Evolutionary conservation across 495 filamentous ascomycete species (phyloP), one percentile per base, ranked within the genome.

Genomic region (Trichoderma gamsii): DNA sequence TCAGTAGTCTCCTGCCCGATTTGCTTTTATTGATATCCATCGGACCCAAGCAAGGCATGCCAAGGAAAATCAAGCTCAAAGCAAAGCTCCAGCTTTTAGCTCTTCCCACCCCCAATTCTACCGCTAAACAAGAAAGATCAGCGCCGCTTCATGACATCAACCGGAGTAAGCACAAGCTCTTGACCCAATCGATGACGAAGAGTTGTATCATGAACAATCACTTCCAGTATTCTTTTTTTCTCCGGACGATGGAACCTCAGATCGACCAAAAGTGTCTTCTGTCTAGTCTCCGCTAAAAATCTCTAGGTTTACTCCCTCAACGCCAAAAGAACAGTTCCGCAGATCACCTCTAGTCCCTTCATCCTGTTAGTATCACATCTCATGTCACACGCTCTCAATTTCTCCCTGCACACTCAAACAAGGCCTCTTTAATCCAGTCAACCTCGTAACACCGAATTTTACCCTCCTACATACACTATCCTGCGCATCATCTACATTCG

Each of bases 141-240:
- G 25, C 56, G 25, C 56, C 29, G 25, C 25, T 32, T 11, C 56
- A 32, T 61, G 56, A 61, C 56, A 61, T 61, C 56, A 61, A 32
- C 12, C 25, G 27, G 27, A 6, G n/a, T 13, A 13, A 15, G 25
- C 56, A 21, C 56, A 38, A 29, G 4, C 56, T 25, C 21, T 56
- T 16, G 21, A 25, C 9, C 16, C 6, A 38, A 56, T 56, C 51
- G 9, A 56, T 56, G 51, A 56, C 51, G 51, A 56, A 9, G 51
- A 56, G 21, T 56, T 56, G 21, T 56, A 56, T 56, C 51, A 56
- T 56, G 44, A 49, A n/a, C 5, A 56, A 56, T 52, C n/a, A 21
- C 4, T 9, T 9, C 6, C 51, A 56, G 9, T 12, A 6, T 16
- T 46, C 2, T 46, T 1, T 18, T 16, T 2, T 18, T 16, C 43